Base-by-base conservation (phyloP, 1,284 basidiomycete species). In the Entoloma clypeatum region DNA sequence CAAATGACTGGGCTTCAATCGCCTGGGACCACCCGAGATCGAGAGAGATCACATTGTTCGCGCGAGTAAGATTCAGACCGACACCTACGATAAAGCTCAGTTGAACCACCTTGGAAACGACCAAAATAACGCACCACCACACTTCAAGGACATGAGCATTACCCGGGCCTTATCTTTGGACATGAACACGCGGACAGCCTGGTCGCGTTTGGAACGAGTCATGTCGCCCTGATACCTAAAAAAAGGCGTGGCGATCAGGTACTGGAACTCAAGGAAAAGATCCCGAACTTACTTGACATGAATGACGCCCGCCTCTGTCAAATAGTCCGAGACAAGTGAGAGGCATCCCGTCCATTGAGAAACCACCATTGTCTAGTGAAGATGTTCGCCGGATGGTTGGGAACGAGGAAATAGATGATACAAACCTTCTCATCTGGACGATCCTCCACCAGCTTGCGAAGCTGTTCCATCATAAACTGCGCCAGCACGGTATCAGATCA, bases 301-400 rank as follows among this genome's bases (percentile, higher is more conserved):
- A 3, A 60, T 49, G 42, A 80, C 65, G 4, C 62, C 62, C 13
- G 69, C 63, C 53, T 77, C 71, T 0, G 60, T 56, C 10, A 81
- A 60, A 51, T 79, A 81, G 44, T 73, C 60, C 1, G 77, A 78
- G 7, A 79, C 72, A 6, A 81, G 63, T 7, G 65, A 57, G 3
- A 81, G 62, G 43, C 74, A 79, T 9, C 63, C 57, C 1, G 77
- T 80, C 78, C 79, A 83, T 52, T 81, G 78, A 0, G 76, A 79
- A 25, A 82, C 65, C 41, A 84, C 59, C 36, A 81, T 57, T 23
- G 68, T 69, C 74, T 80, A 43, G n/a, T n/a, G n/a, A 16, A 25
- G 23, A 39, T 22, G 16, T 23, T 9, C 22, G 7, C 8, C 10
- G 19, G n/a, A 16, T 25, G 21, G 11, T 26, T 14, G 17, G 17